Evolutionary conservation across 176 grass and related monocot species (phyloP), one percentile per base, ranked within the genome.

Genomic region (Echinochloa phyllopogon): DNA sequence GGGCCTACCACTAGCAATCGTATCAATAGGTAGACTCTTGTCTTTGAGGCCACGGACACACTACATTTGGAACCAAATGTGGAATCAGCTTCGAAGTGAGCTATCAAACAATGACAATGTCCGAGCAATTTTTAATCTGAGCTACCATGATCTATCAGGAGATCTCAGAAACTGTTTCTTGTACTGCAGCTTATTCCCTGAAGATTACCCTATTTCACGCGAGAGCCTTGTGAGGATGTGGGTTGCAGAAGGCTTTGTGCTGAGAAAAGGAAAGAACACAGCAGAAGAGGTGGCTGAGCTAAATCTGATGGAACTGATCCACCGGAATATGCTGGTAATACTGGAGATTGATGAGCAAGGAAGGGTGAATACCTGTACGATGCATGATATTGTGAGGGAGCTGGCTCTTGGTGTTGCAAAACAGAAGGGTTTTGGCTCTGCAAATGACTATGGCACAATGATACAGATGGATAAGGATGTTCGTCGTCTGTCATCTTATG

Each of bases 11-110:
- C 49, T 87, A 25, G 85, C 85, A 57, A 81, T 87, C 41, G 82
- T 88, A 3, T 65, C 90, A 14, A 79, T 92, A 42, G 93, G 48
- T 18, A 76, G 85, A 12, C 6, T 95, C 6, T 65, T 95, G 39
- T 90, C 90, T 18, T 84, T 67, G 6, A 65, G 68, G 1, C 43
- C 72, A 68, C 86, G 62, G 1, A 61, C 5, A 68, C 1, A 25
- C 4, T 40, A 67, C 3, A 43, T 71, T 76, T 95, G 93, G 93
- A 78, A 73, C 41, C 83, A 82, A 7, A 86, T 60, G 0, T 68
- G 86, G 78, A 88, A 90, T 4, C 90, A 79, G 39, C 68, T 92
- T 23, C 68, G 23, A 8, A 84, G 62, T 65, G 78, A 92, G 20
- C 29, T 82, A n/a, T 71, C 51, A 3, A 81, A 84, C 4, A 66